A percentile compares a stretch with the other conserved stretches of the same genome.
phyloP scores from a whole-genome alignment of 2,329 filamentous ascomycete genomes.

The Trichoderma sp. region DNA sequence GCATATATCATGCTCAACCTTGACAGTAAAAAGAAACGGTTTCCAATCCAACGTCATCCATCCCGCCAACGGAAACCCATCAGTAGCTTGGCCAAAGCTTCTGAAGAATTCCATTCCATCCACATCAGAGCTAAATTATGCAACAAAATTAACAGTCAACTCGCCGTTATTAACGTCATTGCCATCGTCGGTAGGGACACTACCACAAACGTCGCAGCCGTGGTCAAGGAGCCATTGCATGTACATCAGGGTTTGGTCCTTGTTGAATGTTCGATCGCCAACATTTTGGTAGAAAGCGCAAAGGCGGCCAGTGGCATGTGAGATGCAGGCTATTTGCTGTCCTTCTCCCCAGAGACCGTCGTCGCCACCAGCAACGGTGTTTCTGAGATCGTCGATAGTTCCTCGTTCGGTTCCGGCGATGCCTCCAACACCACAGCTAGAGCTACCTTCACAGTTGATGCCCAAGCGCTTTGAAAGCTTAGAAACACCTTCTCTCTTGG shows the following conservation, averaged over 20 bases:
- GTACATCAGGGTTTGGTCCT: conserved; percentile 12
- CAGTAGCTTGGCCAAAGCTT: not conserved
- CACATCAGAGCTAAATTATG: not conserved
- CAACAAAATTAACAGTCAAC: conserved; percentile 24
- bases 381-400: not conserved
- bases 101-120: not conserved
- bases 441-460: not conserved
- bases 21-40: not conserved
- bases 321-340: conserved; percentile 23
- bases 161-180: conserved; percentile 23
- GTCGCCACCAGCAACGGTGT: not conserved
- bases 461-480: not conserved
- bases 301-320: conserved; percentile 18
- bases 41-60: not conserved
- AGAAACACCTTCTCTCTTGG: not conserved
- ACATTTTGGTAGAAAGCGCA: conserved; percentile 24
- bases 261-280: conserved; percentile 19
- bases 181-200: conserved; percentile 23
- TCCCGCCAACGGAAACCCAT: not conserved
- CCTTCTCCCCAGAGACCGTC: not conserved
- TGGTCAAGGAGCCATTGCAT: not conserved
- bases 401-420: not conserved
- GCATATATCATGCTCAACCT: not conserved
- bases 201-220: conserved; percentile 20
- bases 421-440: not conserved